These are phyloP conservation scores for Flagelloscypha sp. DNA, from an alignment of 768 basidiomycete genomes.

Conservation along the genomic window DNA sequence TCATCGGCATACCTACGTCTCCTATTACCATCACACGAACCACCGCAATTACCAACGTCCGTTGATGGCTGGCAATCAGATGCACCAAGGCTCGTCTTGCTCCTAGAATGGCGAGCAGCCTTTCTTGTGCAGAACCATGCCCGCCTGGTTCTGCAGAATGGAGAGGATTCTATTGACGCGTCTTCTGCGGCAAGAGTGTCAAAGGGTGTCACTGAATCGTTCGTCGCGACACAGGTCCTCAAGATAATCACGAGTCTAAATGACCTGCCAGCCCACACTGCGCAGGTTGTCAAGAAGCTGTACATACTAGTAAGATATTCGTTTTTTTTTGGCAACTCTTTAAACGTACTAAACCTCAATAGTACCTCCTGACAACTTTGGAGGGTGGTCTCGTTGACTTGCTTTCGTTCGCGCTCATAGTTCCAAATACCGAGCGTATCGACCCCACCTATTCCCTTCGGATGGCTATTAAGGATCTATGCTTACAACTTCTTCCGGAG, in stretches of 20 bases:
- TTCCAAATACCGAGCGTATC: constrained; percentile 9
- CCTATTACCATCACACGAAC: constrained; percentile 21
- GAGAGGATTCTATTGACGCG: constrained; percentile 39
- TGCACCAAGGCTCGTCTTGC: constrained; percentile 29
- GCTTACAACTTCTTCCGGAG: constrained; percentile 49
- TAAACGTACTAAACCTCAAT: neutral
- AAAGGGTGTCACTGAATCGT: constrained; percentile 61
- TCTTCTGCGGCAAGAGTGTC: constrained; percentile 50
- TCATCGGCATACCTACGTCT: constrained; percentile 51
- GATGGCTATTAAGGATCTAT: constrained; percentile 38
- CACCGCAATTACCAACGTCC: constrained; percentile 15
- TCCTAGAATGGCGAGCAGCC: constrained; percentile 64
- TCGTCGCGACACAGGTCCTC: constrained; percentile 48
- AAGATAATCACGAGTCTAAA: constrained; percentile 33
- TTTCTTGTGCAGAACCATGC: constrained; percentile 42
- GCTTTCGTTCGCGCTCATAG: constrained; percentile 44
- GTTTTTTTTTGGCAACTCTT: neutral
- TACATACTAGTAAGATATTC: constrained; percentile 34
- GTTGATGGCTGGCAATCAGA: constrained; percentile 27
- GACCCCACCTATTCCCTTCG: constrained; percentile 46
- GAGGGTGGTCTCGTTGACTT: constrained; percentile 52
- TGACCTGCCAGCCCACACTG: constrained; percentile 16
- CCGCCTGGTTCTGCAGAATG: constrained; percentile 18
- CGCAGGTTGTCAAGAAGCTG: constrained; percentile 25
- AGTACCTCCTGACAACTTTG: constrained; percentile 56